Base-by-base conservation (phyloP, 495 filamentous ascomycete species). In the Talaromyces stipitatus region DNA sequence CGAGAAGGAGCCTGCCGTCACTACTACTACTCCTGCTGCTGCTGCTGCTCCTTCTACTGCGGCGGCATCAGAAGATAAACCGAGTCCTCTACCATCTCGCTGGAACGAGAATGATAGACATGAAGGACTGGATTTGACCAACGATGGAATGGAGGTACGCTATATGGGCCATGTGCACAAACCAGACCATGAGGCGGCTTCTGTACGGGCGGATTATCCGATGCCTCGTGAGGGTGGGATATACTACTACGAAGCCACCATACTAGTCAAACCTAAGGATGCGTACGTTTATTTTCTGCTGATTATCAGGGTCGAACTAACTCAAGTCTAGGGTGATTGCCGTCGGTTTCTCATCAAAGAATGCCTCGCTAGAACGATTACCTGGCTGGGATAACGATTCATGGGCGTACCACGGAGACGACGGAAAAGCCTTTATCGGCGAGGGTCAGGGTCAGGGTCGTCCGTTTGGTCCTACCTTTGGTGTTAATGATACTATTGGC, bases 381-480 rank as follows among this genome's bases (percentile, higher is more conserved):
- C 91, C 92, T 0, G 94, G 94, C 22, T 97, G 92, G 94, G 94
- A 99, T 64, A 83, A 84, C 20, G 91, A 96, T 41, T 96, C 91
- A 1, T 99, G 90, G 90, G 94, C 89, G 32, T 99, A 96, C 65
- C 94, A 99, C 65, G 92, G 94, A 23, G 95, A 99, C 67, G 94
- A 99, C 69, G 94, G 94, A 27, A 85, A 92, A 61, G 84, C 84
- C 43, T 99, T 95, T 64, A 82, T 86, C 46, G 83, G 86, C 20
- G 75, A 78, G 55, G 71, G 62, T 38, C 80, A 85, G 50, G 85
- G 82, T 18, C 82, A 82, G 33, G 90, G 92, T 7, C 90, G 90
- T 63, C 66, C 78, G 6, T 96, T 91, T 66, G 90, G 89, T 0
- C 84, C 83, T 22, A 82, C 78, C 3, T 97, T 90, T 66, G 78